phyloP scores from a whole-genome alignment of 192 early-diverging fungal species.

The Lobosporangium transversale region DNA sequence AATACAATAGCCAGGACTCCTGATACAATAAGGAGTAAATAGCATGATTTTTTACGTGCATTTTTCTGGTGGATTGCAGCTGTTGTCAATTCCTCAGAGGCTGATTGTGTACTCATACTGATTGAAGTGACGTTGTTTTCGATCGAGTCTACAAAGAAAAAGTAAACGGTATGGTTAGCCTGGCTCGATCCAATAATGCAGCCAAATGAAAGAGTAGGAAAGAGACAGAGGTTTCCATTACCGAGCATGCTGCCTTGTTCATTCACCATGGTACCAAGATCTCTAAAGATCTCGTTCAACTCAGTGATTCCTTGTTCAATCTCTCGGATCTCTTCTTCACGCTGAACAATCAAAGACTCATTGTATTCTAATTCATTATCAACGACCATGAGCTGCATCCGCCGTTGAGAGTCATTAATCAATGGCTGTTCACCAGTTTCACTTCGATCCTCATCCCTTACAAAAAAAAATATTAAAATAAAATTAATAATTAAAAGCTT shows the following conservation, averaged over 20 bases:
- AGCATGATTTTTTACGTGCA: constrained; percentile 85
- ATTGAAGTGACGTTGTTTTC: constrained; percentile 93
- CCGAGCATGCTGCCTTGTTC: constrained; percentile 94
- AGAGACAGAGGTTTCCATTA: no score
- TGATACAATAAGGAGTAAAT: constrained; percentile 79
- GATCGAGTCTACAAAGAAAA: constrained; percentile 83
- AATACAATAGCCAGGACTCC: constrained; percentile 63
- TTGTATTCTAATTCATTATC: constrained; percentile 96
- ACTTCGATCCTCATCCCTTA: constrained; percentile 59
- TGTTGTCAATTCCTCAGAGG: constrained; percentile 80
- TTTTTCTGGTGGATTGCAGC: constrained; percentile 83
- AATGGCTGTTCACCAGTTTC: constrained; percentile 66
- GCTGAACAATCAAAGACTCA: constrained; percentile 91
- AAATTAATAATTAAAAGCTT: no score
- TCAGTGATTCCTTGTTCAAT: constrained; percentile 95
- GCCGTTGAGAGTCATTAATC: constrained; percentile 62
- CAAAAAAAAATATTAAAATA: neutral
- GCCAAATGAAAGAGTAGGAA: no score
- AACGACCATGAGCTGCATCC: constrained; percentile 76
- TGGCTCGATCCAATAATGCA: no score
- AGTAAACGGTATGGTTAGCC: no score
- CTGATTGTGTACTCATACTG: constrained; percentile 79
- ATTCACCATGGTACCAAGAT: constrained; percentile 95
- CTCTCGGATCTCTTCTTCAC: constrained; percentile 90
- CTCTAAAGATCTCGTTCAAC: constrained; percentile 97